Evolutionary conservation across 164 flowering plant genomes (phyloP).

Genomic region (Chimonanthus salicifolius): DNA sequence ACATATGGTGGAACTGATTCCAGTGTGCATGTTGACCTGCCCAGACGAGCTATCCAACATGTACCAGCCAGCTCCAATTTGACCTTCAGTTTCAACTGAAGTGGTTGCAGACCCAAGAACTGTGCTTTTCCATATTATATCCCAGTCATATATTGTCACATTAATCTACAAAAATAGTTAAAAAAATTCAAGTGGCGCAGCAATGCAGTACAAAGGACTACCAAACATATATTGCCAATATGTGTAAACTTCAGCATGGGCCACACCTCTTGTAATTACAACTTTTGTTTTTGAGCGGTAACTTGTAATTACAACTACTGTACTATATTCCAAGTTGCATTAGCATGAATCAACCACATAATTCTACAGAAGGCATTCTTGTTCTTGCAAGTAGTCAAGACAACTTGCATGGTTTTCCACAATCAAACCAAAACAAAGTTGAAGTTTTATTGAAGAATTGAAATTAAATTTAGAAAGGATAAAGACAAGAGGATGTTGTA

Average conservation of each 20-base stretch:
- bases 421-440: too few species aligned
- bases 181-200: not conserved
- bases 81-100: conserved; percentile 73
- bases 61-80: conserved; percentile 86
- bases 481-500: too few species aligned
- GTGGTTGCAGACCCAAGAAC: conserved; percentile 88
- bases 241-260: not conserved
- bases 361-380: too few species aligned
- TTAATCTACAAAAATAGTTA: conserved; percentile 46
- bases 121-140: conserved; percentile 96
- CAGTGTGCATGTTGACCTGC: conserved; percentile 44
- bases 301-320: not conserved
- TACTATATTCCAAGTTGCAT: too few species aligned
- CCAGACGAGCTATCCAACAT: conserved; percentile 84
- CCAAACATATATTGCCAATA: not conserved
- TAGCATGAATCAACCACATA: too few species aligned
- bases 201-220: not conserved
- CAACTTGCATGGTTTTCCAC: too few species aligned
- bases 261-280: not conserved
- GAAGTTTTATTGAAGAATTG: too few species aligned
- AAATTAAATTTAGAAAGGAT: too few species aligned
- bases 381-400: too few species aligned
- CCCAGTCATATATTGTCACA: conserved; percentile 97
- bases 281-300: too few species aligned
- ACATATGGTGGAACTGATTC: not conserved